Evolutionary conservation across 2,329 filamentous ascomycete genomes (phyloP), one percentile per base, ranked within the genome.

Genomic region (Neocucurbitaria cava): DNA sequence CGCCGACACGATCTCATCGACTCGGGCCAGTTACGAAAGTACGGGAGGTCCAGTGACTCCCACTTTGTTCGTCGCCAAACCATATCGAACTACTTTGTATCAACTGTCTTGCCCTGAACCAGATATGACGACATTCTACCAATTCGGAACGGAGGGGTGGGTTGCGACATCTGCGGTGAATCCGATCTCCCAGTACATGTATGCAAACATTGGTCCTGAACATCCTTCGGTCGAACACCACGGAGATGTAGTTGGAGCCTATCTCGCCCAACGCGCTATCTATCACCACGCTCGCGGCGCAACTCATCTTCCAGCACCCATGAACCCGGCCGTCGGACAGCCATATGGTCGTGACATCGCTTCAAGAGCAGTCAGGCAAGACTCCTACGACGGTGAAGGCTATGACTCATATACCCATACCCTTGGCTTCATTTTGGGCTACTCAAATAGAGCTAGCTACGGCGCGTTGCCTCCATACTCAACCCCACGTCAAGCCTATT

Each of bases 161-260:
- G 39, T 59, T 26, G 49, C n/a, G 0, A 23, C 44, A 31, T 49
- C 50, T 1, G 21, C 9, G 13, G 2, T 46, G 6, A 15, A 53
- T n/a, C 53, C 52, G 10, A 17, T 43, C 5, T 31, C 43, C 10
- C 20, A 28, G 1, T 47, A 31, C 11, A 30, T 26, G 24, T 9
- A 24, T 41, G 17, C 21, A 17, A 20, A 28, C 33, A n/a, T n/a
- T n/a, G n/a, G n/a, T n/a, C 20, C 3, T 23, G 41, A n/a, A 20
- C 17, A 39, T 3, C 28, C 31, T 24, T 31, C 42, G 5, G 44
- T n/a, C 42, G 31, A 49, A 41, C 41, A n/a, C 20, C 26, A 38
- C 13, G 56, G 44, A 35, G 56, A 61, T 31, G 21, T 46, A 24
- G 56, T 59, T 18, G 58, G 58, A 48, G 56, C 58, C 21, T 59